phyloP scores from a whole-genome alignment of 306 rosid species.

The Casuarina cunninghamiana region DNA sequence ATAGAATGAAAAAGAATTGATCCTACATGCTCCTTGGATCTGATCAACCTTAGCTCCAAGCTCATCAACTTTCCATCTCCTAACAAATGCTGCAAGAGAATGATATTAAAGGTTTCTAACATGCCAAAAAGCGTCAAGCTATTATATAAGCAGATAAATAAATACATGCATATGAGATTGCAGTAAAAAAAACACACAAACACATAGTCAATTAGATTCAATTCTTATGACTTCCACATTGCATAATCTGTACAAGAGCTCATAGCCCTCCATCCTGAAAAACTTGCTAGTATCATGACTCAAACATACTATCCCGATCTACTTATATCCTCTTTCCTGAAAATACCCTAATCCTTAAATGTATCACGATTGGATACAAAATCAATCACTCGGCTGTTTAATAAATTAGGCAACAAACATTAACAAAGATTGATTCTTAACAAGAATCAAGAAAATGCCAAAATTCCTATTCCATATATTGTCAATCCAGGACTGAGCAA shows the following conservation, averaged over 20 bases:
- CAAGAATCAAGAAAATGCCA: background rate
- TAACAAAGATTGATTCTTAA: background rate
- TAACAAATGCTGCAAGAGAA: conserved; percentile 65
- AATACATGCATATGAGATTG: background rate
- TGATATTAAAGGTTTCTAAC: conserved; percentile 18
- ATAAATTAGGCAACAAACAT: background rate
- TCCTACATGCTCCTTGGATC: conserved; percentile 80
- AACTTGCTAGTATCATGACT: background rate
- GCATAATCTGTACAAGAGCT: background rate
- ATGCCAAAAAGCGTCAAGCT: conserved; percentile 22
- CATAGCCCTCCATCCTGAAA: background rate
- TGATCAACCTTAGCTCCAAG: conserved; percentile 62
- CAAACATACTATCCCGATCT: no score
- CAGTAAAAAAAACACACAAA: background rate
- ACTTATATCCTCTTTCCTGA: no score
- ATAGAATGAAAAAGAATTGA: conserved; percentile 23
- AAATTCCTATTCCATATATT: background rate
- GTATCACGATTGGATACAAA: conserved; percentile 7
- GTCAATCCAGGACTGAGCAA: background rate
- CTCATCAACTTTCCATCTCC: conserved; percentile 65
- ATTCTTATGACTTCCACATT: background rate
- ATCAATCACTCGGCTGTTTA: conserved; percentile 14
- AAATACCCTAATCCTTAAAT: background rate
- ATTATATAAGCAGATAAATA: conserved; percentile 4
- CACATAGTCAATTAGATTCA: conserved; percentile 1